Conservation (phyloP, 192 early-diverging fungal species). For the Gigaspora rosea region DNA sequence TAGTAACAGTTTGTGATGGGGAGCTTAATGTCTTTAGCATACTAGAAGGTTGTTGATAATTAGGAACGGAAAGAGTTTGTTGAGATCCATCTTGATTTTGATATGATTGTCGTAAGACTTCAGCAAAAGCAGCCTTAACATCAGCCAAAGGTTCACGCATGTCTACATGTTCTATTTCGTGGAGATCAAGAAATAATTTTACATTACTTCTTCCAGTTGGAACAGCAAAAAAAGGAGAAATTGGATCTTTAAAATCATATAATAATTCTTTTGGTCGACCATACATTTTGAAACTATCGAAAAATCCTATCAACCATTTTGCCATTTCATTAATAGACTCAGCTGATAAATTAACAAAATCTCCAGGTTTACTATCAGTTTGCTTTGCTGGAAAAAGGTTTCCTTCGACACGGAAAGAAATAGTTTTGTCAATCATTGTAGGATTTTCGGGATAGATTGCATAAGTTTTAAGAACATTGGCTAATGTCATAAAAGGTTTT, state of each 20-base stretch:
- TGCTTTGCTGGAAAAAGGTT: slow-evolving; percentile 29
- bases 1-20: not conserved
- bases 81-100: slow-evolving; percentile 8
- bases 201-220: slow-evolving; percentile 20
- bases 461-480: slow-evolving; percentile 58
- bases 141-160: slow-evolving; percentile 43
- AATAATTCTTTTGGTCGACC: slow-evolving; percentile 42
- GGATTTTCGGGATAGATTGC: slow-evolving; percentile 56
- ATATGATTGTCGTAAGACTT: slow-evolving; percentile 37
- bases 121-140: slow-evolving; percentile 46
- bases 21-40: not conserved
- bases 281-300: slow-evolving; percentile 49
- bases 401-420: slow-evolving; percentile 47
- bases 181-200: slow-evolving; percentile 25
- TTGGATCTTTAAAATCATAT: slow-evolving; percentile 37
- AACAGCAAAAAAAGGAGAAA: slow-evolving; percentile 26
- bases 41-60: not conserved
- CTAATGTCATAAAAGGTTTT: slow-evolving; percentile 48
- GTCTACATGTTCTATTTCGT: slow-evolving; percentile 23
- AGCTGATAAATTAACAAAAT: slow-evolving; percentile 37
- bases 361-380: slow-evolving; percentile 17
- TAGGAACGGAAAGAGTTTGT: not conserved
- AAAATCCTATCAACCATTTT: slow-evolving; percentile 46
- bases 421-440: slow-evolving; percentile 42
- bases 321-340: slow-evolving; percentile 40